Base-by-base conservation (phyloP, 192 early-diverging fungal genomes). In the Umbelopsis vinacea region DNA sequence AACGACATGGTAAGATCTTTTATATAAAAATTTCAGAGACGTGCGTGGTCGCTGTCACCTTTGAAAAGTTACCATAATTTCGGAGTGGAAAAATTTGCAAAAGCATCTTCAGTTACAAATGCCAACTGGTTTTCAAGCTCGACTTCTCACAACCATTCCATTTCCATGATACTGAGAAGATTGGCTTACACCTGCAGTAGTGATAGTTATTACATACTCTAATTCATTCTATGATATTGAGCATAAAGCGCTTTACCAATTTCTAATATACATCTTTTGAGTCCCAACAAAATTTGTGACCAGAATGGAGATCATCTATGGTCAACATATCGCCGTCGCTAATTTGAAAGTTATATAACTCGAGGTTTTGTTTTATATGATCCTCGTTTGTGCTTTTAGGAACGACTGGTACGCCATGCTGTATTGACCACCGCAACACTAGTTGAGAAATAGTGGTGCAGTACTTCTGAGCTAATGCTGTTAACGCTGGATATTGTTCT, bases 251-350 rank as follows among this genome's bases (percentile, higher is more conserved):
- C 29, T 29, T 17, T 67, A 45, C 40, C 26, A 53, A 29, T 29
- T 29, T 24, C 37, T 38, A 50, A 52, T 57, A 45, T 14, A 70
- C 29, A 63, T 71, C 4, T 21, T 43, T 53, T n/a, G 75, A 55
- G 23, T 38, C 9, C 26, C 55, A 23, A 66, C 76, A 81, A 50
- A 77, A 81, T 55, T 77, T 81, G 43, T 73, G 75, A 71, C 74
- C 76, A 29, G 74, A 75, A 71, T 74, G 72, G 5, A 76, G 70
- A 74, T 63, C 29, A n/a, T 63, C 57, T 63, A 81, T 77, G 37
- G 72, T 38, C 15, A 63, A 72, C n/a, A 81, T 66, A 12, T 75
- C 54, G 3, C 67, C 75, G 5, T 9, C 53, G 17, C 14, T 17
- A 14, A 48, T 45, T 40, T 35, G 40, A 23, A 60, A 52, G 26